Percentiles rank a stretch among this genome's conserved stretches.
Evolutionary conservation across 176 grass and related monocot genomes (phyloP).

Genomic region (Metroxylon sagu): DNA sequence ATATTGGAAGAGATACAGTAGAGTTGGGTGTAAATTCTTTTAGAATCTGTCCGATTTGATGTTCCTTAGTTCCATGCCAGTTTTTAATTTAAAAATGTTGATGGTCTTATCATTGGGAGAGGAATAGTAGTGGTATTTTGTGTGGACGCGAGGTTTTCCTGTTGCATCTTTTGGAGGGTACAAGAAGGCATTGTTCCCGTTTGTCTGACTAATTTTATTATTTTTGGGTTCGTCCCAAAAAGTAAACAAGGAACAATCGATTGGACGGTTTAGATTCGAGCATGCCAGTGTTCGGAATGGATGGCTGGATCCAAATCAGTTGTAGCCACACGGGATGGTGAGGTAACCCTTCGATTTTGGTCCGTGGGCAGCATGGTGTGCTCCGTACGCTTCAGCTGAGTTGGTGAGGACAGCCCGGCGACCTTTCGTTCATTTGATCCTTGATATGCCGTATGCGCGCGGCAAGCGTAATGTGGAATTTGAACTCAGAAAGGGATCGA

Average conservation of each 20-base stretch:
- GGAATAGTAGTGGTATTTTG: too few species aligned
- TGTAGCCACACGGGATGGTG: background rate
- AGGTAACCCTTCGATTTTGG: background rate
- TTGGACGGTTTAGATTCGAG: background rate
- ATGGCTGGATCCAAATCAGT: background rate
- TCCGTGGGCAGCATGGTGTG: too few species aligned
- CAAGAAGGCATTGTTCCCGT: background rate
- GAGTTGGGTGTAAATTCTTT: slow-evolving; percentile 19
- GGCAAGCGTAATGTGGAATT: too few species aligned
- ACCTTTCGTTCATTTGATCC: too few species aligned
- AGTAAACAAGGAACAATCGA: background rate
- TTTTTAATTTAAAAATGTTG: too few species aligned
- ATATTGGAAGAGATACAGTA: slow-evolving; percentile 16
- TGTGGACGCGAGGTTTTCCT: too few species aligned
- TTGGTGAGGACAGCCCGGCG: too few species aligned
- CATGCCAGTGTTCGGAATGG: background rate
- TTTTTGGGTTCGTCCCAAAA: background rate
- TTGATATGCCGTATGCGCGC: too few species aligned
- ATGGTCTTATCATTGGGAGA: too few species aligned
- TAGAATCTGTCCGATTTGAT: background rate
- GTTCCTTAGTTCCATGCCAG: background rate
- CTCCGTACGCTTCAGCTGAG: too few species aligned
- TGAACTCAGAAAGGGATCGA: too few species aligned
- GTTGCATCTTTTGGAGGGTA: too few species aligned
- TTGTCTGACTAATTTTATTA: slow-evolving; percentile 14